These are phyloP conservation scores for Trichoderma atroviride DNA, from an alignment of 2,329 filamentous ascomycete genomes.

Conservation along the genomic window DNA sequence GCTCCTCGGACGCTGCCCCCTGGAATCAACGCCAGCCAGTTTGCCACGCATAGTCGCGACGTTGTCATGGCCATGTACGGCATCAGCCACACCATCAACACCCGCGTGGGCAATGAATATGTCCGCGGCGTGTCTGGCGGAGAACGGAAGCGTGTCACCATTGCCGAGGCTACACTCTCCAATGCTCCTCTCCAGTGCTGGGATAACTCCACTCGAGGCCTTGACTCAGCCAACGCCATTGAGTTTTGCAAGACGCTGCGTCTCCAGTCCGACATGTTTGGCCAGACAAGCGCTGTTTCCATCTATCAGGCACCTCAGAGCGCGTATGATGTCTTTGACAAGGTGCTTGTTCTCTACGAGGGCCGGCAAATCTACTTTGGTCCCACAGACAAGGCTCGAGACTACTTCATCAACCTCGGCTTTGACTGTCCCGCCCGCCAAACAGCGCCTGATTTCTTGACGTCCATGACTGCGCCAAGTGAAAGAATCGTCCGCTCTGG, in stretches of 20 bases:
- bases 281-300: constrained; percentile 51
- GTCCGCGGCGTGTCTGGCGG: constrained; percentile 56
- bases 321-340: constrained; percentile 58
- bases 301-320: constrained; percentile 53
- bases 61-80: constrained; percentile 39
- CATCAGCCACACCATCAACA: constrained; percentile 56
- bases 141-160: constrained; percentile 46
- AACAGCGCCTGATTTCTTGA: constrained; percentile 66
- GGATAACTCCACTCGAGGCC: constrained; percentile 55
- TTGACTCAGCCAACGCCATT: constrained; percentile 57
- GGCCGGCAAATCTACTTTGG: constrained; percentile 71
- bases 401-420: constrained; percentile 61
- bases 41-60: constrained; percentile 7
- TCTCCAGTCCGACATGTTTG: constrained; percentile 51
- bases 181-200: constrained; percentile 35
- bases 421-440: constrained; percentile 60
- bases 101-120: constrained; percentile 56
- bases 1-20: constrained; percentile 48
- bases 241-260: constrained; percentile 57
- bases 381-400: constrained; percentile 56
- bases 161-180: constrained; percentile 35
- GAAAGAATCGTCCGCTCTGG: constrained; percentile 33
- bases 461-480: constrained; percentile 48
- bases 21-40: constrained; percentile 31
- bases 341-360: constrained; percentile 63